A percentile compares a stretch with the other conserved stretches of the same genome.
Evolutionary conservation across 441 rosid species (phyloP).

Genomic region (Theobroma grandiflorum): DNA sequence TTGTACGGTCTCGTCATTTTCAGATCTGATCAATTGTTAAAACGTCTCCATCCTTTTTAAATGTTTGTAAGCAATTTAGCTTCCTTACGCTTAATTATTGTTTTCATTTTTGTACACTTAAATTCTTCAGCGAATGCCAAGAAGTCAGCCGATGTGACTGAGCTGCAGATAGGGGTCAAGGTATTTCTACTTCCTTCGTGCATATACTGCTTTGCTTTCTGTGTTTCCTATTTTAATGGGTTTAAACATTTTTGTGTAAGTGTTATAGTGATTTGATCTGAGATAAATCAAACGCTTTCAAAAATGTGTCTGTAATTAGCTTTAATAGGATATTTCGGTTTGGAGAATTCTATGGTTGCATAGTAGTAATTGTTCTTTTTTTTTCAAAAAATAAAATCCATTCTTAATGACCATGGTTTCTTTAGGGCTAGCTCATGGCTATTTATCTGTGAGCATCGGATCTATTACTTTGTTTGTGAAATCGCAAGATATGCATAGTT

Average conservation of each 20-base stretch:
- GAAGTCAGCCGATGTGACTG: slow-evolving; percentile 80
- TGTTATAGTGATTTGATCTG: not conserved
- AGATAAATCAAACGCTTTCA: not conserved
- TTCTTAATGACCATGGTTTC: not conserved
- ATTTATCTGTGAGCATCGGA: not conserved
- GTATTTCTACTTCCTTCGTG: slow-evolving; percentile 34
- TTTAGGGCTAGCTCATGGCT: not conserved
- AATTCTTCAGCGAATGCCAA: slow-evolving; percentile 62
- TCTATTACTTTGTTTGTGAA: not conserved
- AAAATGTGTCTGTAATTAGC: not conserved
- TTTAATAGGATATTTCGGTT: not conserved
- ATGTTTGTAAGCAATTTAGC: not conserved
- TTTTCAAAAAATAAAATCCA: not conserved
- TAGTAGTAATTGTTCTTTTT: not conserved
- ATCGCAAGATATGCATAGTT: not conserved
- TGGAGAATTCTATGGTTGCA: not conserved
- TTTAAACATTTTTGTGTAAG: not conserved
- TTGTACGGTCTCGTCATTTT: not conserved
- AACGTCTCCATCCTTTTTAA: not conserved
- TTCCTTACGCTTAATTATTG: not conserved
- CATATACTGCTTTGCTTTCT: not conserved
- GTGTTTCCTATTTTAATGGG: not conserved
- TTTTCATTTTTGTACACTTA: slow-evolving; percentile 12
- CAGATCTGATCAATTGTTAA: slow-evolving; percentile 24
- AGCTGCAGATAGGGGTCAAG: slow-evolving; percentile 95